Conservation (phyloP, 768 basidiomycete genomes). For the Tephrocybe rancida region DNA sequence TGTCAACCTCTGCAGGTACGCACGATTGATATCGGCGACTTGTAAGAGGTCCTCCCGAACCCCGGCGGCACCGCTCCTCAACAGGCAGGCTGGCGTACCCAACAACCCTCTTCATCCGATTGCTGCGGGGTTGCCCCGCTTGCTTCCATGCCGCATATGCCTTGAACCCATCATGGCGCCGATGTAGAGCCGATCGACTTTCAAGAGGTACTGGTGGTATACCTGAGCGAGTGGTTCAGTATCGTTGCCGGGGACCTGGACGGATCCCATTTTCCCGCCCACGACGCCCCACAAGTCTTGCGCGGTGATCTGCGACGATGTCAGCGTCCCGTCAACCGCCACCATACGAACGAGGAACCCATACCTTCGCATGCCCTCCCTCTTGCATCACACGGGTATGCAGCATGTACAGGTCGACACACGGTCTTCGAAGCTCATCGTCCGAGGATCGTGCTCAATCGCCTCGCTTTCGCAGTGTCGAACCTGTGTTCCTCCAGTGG, state of each 20-base stretch:
- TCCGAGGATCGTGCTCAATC: conserved; percentile 38
- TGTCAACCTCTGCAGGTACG: conserved; percentile 45
- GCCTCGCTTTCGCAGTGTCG: conserved; percentile 44
- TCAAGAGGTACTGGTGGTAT: conserved; percentile 58
- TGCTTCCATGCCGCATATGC: conserved; percentile 26
- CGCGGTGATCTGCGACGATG: conserved; percentile 43
- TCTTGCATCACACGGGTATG: conserved; percentile 62
- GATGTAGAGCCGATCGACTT: conserved; percentile 61
- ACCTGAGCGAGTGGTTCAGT: conserved; percentile 61
- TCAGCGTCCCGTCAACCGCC: neutral
- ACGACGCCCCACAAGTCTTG: conserved; percentile 67
- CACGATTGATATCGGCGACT: conserved; percentile 59
- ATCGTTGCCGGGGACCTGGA: conserved; percentile 63
- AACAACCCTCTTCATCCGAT: conserved; percentile 45
- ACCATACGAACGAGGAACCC: conserved; percentile 16
- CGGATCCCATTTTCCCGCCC: conserved; percentile 69
- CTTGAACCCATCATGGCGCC: conserved; percentile 37
- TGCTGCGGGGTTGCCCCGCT: conserved; percentile 13
- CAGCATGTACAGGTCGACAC: conserved; percentile 61
- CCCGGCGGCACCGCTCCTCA: conserved; percentile 53
- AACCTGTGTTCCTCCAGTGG: conserved; percentile 56
- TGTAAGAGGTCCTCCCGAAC: conserved; percentile 49
- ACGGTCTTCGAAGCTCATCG: conserved; percentile 53
- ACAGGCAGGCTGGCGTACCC: conserved; percentile 46
- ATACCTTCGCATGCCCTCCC: conserved; percentile 53